phyloP scores from a whole-genome alignment of 2,329 filamentous ascomycete genomes.

The Bisporella sp. region DNA sequence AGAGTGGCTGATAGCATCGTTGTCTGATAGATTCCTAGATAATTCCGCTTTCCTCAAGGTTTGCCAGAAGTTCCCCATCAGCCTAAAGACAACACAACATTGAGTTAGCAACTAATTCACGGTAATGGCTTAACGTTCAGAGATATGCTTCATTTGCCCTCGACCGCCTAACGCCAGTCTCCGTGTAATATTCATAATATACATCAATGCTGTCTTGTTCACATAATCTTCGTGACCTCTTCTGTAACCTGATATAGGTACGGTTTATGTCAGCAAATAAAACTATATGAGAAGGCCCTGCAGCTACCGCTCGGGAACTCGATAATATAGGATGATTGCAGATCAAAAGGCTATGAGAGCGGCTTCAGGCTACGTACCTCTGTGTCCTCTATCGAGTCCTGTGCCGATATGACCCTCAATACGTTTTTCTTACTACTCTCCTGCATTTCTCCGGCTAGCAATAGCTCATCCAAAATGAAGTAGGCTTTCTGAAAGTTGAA shows the following conservation, averaged over 20 bases:
- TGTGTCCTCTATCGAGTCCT: conserved; percentile 97
- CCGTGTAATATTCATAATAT: conserved; percentile 14
- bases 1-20: too few species aligned
- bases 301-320: background rate
- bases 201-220: conserved; percentile 9
- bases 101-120: too few species aligned
- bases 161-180: background rate
- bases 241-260: conserved; percentile 33
- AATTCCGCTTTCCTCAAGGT: too few species aligned
- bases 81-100: too few species aligned
- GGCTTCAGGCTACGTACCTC: conserved; percentile 58
- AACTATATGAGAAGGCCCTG: conserved; percentile 32
- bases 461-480: conserved; percentile 94
- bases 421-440: conserved; percentile 99
- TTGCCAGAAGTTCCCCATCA: too few species aligned
- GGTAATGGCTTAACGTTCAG: background rate
- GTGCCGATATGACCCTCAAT: conserved; percentile 87
- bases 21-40: too few species aligned
- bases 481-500: conserved; percentile 99
- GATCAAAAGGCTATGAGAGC: too few species aligned
- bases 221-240: conserved; percentile 31
- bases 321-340: too few species aligned
- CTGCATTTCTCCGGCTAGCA: conserved; percentile 93
- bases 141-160: conserved; percentile 4
- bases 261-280: conserved; percentile 47